phyloP scores from a whole-genome alignment of 768 basidiomycete species.

The Leccinum longicurvipes region DNA sequence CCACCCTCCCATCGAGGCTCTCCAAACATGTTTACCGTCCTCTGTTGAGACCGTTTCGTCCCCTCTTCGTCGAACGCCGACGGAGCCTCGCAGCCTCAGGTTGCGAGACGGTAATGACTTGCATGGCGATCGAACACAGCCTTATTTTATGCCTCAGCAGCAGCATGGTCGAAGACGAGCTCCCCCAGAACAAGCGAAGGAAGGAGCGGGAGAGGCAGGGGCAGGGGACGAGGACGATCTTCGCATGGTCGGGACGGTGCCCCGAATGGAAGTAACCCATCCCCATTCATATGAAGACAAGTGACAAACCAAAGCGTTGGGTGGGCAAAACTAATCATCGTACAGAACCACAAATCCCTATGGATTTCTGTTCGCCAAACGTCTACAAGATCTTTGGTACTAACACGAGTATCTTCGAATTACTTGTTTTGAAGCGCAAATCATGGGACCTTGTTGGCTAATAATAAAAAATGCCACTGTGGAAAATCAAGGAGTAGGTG shows the following conservation, averaged over 20 bases:
- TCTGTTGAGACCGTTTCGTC: slow-evolving; percentile 6
- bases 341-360: slow-evolving; percentile 54
- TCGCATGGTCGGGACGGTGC: neutral
- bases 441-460: slow-evolving; percentile 99
- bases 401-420: slow-evolving; percentile 88
- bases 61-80: slow-evolving; percentile 6
- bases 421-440: slow-evolving; percentile 95
- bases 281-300: slow-evolving; percentile 75
- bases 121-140: neutral
- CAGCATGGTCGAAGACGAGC: slow-evolving; percentile 4
- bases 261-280: slow-evolving; percentile 27
- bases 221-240: neutral
- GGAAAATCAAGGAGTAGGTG: slow-evolving; percentile 76
- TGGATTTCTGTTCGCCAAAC: slow-evolving; percentile 71
- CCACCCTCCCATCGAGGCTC: slow-evolving; percentile 15
- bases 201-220: slow-evolving; percentile 2
- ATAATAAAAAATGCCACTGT: slow-evolving; percentile 73
- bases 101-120: neutral
- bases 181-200: slow-evolving; percentile 1
- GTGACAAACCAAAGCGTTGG: slow-evolving; percentile 18
- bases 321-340: neutral
- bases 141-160: neutral
- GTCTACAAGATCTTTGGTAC: slow-evolving; percentile 89
- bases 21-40: slow-evolving; percentile 7
- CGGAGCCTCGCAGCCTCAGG: slow-evolving; percentile 6